Conservation (phyloP, 768 basidiomycete genomes). For the Podaxis sp. region DNA sequence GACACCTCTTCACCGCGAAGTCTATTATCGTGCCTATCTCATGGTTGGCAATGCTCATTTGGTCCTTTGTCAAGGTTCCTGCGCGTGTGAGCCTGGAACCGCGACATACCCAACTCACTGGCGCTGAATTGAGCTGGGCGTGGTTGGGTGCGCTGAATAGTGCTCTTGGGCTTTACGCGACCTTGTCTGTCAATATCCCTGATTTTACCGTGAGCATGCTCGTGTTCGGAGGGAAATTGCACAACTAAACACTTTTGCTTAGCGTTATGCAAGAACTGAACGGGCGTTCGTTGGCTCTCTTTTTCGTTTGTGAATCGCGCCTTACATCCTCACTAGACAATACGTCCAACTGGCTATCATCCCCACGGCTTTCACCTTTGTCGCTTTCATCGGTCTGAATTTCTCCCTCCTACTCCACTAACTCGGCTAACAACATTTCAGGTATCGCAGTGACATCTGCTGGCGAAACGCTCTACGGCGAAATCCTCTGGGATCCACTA, state of each 20-base stretch:
- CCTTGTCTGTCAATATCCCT: slow-evolving; percentile 77
- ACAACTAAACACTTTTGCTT: neutral
- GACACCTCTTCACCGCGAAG: slow-evolving; percentile 75
- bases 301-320: neutral
- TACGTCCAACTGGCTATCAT: slow-evolving; percentile 76
- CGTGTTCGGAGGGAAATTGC: no score
- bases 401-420: neutral
- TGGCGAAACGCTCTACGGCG: slow-evolving; percentile 69
- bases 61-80: slow-evolving; percentile 73
- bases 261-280: slow-evolving; percentile 75
- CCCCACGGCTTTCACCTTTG: slow-evolving; percentile 73
- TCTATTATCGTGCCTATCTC: slow-evolving; percentile 61
- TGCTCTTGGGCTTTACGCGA: slow-evolving; percentile 72
- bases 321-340: slow-evolving; percentile 44
- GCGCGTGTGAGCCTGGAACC: slow-evolving; percentile 58
- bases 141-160: slow-evolving; percentile 80
- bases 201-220: slow-evolving; percentile 63
- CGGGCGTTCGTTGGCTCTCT: slow-evolving; percentile 43
- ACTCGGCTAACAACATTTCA: slow-evolving; percentile 14
- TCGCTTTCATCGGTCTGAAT: slow-evolving; percentile 60
- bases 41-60: slow-evolving; percentile 74
- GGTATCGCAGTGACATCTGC: slow-evolving; percentile 80
- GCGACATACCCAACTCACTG: slow-evolving; percentile 49
- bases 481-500: slow-evolving; percentile 70
- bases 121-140: slow-evolving; percentile 65